A percentile compares a stretch with the other conserved stretches of the same genome.
Conservation (phyloP, 192 early-diverging fungal genomes). For the Mortierella claussenii region DNA sequence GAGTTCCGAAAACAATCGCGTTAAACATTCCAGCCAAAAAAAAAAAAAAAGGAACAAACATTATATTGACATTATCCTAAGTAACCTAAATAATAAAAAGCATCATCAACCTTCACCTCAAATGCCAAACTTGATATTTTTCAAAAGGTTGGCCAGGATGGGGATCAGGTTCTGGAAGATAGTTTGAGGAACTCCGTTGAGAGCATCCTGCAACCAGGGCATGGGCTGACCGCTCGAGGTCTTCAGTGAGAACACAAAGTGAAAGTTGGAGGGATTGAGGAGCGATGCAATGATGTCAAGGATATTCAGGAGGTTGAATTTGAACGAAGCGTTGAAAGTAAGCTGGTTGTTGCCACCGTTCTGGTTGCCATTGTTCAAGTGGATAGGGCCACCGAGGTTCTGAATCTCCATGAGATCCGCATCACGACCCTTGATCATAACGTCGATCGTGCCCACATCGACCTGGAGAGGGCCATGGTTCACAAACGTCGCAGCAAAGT, state of each 20-base stretch:
- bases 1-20: no score
- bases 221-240: constrained; percentile 44
- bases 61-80: no score
- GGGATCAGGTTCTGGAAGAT: constrained; percentile 34
- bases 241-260: constrained; percentile 29
- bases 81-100: no score
- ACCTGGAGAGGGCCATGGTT: constrained; percentile 37
- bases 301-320: constrained; percentile 33
- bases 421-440: constrained; percentile 11
- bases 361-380: constrained; percentile 30
- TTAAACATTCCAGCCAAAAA: no score
- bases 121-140: constrained; percentile 41
- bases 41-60: no score
- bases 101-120: constrained; percentile 27
- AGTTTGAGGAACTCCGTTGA: constrained; percentile 23
- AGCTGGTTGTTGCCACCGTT: constrained; percentile 31
- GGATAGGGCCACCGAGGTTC: constrained; percentile 29
- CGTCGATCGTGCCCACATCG: constrained; percentile 31
- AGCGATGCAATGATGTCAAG: constrained; percentile 9
- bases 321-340: constrained; percentile 13
- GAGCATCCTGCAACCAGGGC: constrained; percentile 49
- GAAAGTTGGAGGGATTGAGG: constrained; percentile 19
- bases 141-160: constrained; percentile 23
- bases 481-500: constrained; percentile 22
- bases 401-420: constrained; percentile 20